These are phyloP conservation scores for Salix udensis DNA, from an alignment of 345 rosid species.

Conservation along the genomic window DNA sequence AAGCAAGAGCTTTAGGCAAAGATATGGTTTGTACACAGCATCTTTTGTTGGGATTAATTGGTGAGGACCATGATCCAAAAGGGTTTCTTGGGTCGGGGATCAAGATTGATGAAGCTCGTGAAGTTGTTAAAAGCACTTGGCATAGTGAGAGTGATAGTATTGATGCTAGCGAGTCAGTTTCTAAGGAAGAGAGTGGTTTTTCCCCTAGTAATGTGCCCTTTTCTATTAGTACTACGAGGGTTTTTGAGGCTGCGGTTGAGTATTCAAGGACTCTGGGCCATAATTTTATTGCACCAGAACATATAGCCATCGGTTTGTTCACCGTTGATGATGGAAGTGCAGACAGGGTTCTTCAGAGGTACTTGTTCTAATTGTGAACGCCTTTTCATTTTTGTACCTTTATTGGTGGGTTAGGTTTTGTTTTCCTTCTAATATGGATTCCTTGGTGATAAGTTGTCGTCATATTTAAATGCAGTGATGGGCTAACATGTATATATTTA, in stretches of 20 bases:
- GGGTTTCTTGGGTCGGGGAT: constrained; percentile 86
- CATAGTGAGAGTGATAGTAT: constrained; percentile 19
- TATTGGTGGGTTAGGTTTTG: neutral
- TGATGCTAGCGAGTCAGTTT: constrained; percentile 17
- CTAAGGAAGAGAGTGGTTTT: neutral
- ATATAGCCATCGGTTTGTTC: constrained; percentile 79
- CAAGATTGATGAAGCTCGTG: constrained; percentile 63
- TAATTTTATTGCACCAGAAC: constrained; percentile 88
- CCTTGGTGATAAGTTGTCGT: neutral
- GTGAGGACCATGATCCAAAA: constrained; percentile 69
- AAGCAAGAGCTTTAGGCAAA: constrained; percentile 68
- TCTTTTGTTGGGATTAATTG: constrained; percentile 69
- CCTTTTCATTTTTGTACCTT: neutral
- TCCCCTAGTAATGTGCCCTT: constrained; percentile 55
- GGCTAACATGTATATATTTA: neutral
- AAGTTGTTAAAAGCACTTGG: constrained; percentile 70
- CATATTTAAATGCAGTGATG: neutral
- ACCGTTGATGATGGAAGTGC: constrained; percentile 95
- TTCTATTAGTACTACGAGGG: constrained; percentile 72
- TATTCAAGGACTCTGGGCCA: constrained; percentile 79
- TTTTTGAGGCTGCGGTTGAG: constrained; percentile 94
- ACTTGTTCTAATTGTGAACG: neutral
- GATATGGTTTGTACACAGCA: constrained; percentile 85
- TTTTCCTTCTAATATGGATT: neutral
- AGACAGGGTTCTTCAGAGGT: constrained; percentile 72